A percentile compares a stretch with the other conserved stretches of the same genome.
Conservation (phyloP, 352 stramenopile species). For the Phytopythium sindhum region DNA sequence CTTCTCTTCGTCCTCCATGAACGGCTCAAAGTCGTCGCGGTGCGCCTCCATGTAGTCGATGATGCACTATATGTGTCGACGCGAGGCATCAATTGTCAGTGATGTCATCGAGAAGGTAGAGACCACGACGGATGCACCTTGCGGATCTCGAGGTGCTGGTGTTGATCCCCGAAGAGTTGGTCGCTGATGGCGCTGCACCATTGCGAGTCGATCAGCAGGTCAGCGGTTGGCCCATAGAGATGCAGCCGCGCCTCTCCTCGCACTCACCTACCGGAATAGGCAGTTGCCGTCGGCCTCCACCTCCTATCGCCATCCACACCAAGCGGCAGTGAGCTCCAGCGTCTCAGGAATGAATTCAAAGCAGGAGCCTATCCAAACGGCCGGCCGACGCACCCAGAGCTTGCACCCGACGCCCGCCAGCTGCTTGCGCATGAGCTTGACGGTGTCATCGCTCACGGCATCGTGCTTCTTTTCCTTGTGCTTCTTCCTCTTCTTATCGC, state of each 20-base stretch:
- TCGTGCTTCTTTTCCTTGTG: constrained; percentile 17
- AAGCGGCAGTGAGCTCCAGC: background rate
- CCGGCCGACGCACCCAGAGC: constrained; percentile 26
- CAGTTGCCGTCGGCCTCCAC: constrained; percentile 83
- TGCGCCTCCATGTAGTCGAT: constrained; percentile 71
- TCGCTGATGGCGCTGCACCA: constrained; percentile 54
- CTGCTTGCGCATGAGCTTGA: constrained; percentile 55
- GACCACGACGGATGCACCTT: constrained; percentile 25
- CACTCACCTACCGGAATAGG: constrained; percentile 57
- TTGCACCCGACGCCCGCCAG: constrained; percentile 62
- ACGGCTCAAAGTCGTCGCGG: constrained; percentile 75
- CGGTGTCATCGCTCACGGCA: constrained; percentile 36
- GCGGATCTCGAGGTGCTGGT: constrained; percentile 59
- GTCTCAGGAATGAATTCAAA: background rate
- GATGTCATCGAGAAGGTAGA: background rate
- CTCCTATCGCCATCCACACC: constrained; percentile 25
- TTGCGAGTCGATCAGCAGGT: background rate
- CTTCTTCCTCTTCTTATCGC: constrained; percentile 6
- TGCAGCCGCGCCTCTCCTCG: background rate
- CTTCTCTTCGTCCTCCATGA: constrained; percentile 87
- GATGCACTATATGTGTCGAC: constrained; percentile 37
- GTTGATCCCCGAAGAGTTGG: constrained; percentile 72
- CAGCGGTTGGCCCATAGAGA: background rate
- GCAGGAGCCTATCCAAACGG: background rate
- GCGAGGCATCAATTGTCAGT: background rate